Conservation (phyloP, 2,329 filamentous ascomycete species). For the Dactylellina haptotyla region DNA sequence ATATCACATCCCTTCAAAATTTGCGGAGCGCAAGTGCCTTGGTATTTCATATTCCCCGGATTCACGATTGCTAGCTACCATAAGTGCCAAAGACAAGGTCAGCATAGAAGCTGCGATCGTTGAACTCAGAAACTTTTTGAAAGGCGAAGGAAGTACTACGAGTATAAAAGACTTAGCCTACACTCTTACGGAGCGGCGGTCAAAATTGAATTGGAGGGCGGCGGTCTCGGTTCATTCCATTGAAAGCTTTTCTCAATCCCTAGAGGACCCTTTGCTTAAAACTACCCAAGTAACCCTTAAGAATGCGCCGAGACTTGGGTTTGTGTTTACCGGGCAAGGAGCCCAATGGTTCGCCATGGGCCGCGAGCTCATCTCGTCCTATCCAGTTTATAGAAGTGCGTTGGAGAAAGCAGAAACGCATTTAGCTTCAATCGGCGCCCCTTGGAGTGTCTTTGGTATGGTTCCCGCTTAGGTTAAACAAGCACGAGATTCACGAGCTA, state of each 20-base stretch:
- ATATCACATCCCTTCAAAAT: neutral
- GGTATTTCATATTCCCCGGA: neutral
- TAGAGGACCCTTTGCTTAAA: neutral
- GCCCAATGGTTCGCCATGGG: conserved; percentile 64
- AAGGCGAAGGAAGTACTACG: neutral
- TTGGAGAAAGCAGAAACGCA: neutral
- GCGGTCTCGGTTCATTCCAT: neutral
- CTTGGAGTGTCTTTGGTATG: neutral
- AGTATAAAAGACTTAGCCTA: conserved; percentile 5
- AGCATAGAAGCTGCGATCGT: neutral
- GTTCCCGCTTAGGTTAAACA: neutral
- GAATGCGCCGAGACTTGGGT: neutral
- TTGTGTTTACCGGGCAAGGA: conserved; percentile 64
- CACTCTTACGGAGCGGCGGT: neutral
- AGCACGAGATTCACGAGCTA: neutral
- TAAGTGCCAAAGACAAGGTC: neutral
- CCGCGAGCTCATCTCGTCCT: conserved; percentile 59
- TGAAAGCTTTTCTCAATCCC: neutral
- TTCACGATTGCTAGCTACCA: neutral
- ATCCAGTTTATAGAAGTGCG: neutral
- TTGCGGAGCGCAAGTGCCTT: neutral
- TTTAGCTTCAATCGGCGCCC: neutral
- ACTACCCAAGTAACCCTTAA: neutral
- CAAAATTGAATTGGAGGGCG: neutral
- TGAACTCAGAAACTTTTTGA: neutral